Conservation (phyloP, 73 alveolate species). For the Symbiodinium natans region DNA sequence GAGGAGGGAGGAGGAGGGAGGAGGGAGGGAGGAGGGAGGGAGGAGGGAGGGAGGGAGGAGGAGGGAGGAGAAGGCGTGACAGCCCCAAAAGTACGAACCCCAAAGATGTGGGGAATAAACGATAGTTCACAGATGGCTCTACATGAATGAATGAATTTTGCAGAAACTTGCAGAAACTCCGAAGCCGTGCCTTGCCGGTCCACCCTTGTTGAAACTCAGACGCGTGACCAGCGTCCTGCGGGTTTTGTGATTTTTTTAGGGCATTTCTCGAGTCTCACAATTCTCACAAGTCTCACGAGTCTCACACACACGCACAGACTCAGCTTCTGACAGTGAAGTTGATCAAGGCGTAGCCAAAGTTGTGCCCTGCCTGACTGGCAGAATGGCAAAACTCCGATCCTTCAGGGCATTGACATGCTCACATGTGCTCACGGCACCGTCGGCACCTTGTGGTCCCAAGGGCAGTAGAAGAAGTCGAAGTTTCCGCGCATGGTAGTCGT, state of each 20-base stretch:
- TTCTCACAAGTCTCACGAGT: neutral
- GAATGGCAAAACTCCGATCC: neutral
- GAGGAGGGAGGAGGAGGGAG: no score
- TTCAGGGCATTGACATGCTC: neutral
- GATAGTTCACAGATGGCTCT: neutral
- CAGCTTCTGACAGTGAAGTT: constrained; percentile 5
- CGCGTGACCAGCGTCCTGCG: constrained; percentile 4
- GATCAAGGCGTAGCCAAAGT: constrained; percentile 69
- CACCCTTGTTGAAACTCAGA: constrained; percentile 11
- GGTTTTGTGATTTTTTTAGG: neutral
- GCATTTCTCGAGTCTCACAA: neutral
- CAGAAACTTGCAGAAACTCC: no score
- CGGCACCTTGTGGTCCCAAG: constrained; percentile 75
- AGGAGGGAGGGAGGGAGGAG: no score
- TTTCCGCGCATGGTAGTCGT: constrained; percentile 56
- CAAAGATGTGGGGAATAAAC: no score
- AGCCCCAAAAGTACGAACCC: no score
- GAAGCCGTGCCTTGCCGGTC: constrained; percentile 36
- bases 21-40: no score
- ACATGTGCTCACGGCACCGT: neutral
- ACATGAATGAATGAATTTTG: no score
- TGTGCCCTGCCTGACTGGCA: constrained; percentile 69
- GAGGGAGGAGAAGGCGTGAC: no score
- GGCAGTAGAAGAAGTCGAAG: constrained; percentile 85
- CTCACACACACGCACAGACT: neutral